phyloP scores from a whole-genome alignment of 495 filamentous ascomycete genomes.

The Penicillium parvum region DNA sequence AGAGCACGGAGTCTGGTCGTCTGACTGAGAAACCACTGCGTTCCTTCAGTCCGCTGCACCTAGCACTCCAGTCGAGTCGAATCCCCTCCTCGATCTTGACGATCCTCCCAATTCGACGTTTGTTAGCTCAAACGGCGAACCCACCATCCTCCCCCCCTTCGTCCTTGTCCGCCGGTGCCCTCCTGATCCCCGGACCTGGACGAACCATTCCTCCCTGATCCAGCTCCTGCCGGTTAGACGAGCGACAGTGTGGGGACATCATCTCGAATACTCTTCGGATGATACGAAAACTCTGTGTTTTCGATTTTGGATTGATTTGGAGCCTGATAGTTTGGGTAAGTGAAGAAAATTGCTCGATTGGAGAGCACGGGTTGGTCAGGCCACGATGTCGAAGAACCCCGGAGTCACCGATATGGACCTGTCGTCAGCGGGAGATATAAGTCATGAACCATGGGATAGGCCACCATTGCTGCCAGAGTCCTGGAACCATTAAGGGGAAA shows the following conservation, averaged over 20 bases:
- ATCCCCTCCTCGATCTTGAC: conserved; percentile 42
- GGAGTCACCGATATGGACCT: background rate
- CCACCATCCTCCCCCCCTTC: conserved; percentile 16
- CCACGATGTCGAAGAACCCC: conserved; percentile 5
- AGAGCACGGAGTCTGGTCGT: conserved; percentile 41
- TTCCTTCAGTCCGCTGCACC: conserved; percentile 25
- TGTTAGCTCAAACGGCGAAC: conserved; percentile 48
- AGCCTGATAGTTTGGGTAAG: conserved; percentile 34
- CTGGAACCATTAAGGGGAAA: background rate
- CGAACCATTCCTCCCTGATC: conserved; percentile 37
- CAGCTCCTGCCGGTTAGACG: conserved; percentile 47
- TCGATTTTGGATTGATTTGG: conserved; percentile 23
- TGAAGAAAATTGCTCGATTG: conserved; percentile 17
- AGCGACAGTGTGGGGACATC: conserved; percentile 36
- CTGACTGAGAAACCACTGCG: conserved; percentile 29
- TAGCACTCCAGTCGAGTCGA: conserved; percentile 45
- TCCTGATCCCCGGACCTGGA: conserved; percentile 34
- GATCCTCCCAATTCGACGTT: conserved; percentile 38
- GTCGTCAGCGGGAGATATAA: background rate
- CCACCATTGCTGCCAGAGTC: background rate
- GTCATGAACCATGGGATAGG: background rate
- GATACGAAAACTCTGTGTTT: conserved; percentile 20
- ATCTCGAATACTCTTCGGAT: conserved; percentile 24
- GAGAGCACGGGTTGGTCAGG: conserved; percentile 13
- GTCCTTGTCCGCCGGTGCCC: conserved; percentile 32